phyloP scores from a whole-genome alignment of 2,329 filamentous ascomycete genomes.

The Lecanicillium sp. region DNA sequence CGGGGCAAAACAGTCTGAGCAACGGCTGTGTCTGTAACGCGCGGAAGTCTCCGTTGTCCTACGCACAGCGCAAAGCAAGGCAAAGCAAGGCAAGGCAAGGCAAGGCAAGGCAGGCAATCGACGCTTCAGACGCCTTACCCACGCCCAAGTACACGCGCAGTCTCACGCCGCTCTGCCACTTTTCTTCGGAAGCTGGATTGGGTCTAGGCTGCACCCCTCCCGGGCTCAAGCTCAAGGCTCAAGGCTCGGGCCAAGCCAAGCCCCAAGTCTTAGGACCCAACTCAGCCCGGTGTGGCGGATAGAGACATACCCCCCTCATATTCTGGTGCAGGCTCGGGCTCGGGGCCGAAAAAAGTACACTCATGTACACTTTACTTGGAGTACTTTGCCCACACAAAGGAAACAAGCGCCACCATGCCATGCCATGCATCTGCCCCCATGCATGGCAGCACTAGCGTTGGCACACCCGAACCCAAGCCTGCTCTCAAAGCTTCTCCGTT shows the following conservation, averaged over 20 bases:
- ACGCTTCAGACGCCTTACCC: no score
- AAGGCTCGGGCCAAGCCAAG: no score
- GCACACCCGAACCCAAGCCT: conserved; percentile 3
- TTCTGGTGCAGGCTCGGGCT: neutral
- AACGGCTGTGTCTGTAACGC: neutral
- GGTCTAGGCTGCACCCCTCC: no score
- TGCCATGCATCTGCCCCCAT: conserved; percentile 11
- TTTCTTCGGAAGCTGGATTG: neutral
- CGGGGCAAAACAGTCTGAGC: neutral
- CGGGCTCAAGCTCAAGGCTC: no score
- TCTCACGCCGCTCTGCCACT: neutral
- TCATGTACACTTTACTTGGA: no score
- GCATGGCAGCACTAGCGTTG: conserved; percentile 4
- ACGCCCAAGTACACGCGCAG: no score
- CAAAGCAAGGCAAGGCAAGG: no score
- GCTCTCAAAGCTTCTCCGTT: neutral
- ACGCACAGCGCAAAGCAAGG: no score
- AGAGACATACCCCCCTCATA: neutral
- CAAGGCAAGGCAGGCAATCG: no score
- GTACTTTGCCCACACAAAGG: conserved; percentile 2
- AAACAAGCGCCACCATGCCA: conserved; percentile 6
- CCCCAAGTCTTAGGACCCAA: no score
- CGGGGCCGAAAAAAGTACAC: conserved; percentile 3
- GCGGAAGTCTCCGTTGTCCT: conserved; percentile 1
- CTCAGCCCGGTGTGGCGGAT: conserved; percentile 1